These are phyloP conservation scores for Leishmania mexicana DNA, from an alignment of 208 protist genomes.

Conservation along the genomic window DNA sequence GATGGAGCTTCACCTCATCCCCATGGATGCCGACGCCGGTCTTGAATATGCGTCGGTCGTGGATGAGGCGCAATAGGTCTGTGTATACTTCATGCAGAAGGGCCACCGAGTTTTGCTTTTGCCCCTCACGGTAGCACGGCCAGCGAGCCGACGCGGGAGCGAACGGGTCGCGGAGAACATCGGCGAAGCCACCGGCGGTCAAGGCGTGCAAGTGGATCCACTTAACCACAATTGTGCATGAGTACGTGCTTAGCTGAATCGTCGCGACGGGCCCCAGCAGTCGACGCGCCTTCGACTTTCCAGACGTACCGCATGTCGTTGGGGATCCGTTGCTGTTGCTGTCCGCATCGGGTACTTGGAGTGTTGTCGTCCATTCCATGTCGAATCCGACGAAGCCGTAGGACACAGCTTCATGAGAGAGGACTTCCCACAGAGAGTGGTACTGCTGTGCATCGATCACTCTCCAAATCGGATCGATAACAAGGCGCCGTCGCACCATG, in stretches of 20 bases:
- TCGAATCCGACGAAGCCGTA: slow-evolving; percentile 62
- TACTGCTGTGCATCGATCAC: slow-evolving; percentile 34
- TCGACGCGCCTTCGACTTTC: slow-evolving; percentile 7
- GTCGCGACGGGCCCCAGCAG: slow-evolving; percentile 43
- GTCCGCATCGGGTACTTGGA: neutral
- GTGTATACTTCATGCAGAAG: slow-evolving; percentile 25
- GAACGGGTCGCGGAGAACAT: slow-evolving; percentile 26
- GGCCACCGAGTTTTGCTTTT: slow-evolving; percentile 17
- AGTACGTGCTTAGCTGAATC: slow-evolving; percentile 56
- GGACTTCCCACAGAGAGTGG: slow-evolving; percentile 21
- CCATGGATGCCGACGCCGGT: slow-evolving; percentile 60
- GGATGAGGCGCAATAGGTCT: slow-evolving; percentile 33
- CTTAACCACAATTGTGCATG: slow-evolving; percentile 48
- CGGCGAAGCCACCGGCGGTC: slow-evolving; percentile 13
- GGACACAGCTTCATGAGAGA: slow-evolving; percentile 33
- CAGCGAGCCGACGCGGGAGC: slow-evolving; percentile 27
- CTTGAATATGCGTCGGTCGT: slow-evolving; percentile 32
- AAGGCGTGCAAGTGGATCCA: slow-evolving; percentile 43
- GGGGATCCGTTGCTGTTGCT: neutral
- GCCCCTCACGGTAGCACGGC: slow-evolving; percentile 38
- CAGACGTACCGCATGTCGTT: neutral
- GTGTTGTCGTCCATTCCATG: slow-evolving; percentile 61
- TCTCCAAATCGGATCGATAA: slow-evolving; percentile 65
- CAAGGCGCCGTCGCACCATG: slow-evolving; percentile 17
- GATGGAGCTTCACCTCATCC: slow-evolving; percentile 54